Evolutionary conservation across 2,329 filamentous ascomycete species (phyloP).

Genomic region (Fusarium coffeatum): DNA sequence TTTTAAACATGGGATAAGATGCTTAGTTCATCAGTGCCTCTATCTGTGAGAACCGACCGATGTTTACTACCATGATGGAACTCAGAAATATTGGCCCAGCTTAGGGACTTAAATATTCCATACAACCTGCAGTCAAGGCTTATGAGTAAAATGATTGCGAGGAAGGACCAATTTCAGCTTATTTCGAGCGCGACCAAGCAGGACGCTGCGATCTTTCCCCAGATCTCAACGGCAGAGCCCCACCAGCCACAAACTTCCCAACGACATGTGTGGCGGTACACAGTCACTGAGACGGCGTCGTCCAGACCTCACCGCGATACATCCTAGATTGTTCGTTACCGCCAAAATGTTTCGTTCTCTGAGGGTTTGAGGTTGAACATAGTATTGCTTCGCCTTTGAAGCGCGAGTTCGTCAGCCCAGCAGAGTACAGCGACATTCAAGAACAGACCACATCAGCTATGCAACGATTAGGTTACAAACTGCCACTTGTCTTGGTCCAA

Average conservation of each 20-base stretch:
- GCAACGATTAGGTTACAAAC: too few species aligned
- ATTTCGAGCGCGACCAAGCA: neutral
- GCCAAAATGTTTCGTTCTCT: neutral
- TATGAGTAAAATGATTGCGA: neutral
- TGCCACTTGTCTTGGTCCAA: neutral
- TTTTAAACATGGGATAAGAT: neutral
- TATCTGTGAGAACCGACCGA: neutral
- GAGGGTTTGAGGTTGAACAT: neutral
- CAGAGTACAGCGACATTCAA: neutral
- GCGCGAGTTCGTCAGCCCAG: neutral
- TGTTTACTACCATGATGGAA: neutral
- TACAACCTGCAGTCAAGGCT: neutral
- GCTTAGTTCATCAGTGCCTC: neutral
- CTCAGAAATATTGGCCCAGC: neutral
- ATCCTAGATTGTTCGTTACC: rapidly evolving
- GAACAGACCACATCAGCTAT: neutral
- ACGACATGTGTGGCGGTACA: conserved; percentile 16
- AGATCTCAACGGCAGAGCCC: neutral
- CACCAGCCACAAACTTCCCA: conserved; percentile 13
- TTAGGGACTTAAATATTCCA: rapidly evolving
- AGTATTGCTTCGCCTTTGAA: neutral
- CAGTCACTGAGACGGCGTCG: neutral
- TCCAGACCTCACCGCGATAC: neutral
- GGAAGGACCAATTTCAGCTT: neutral
- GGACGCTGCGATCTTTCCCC: conserved; percentile 13